Conservation (phyloP, 139 green algal genomes). For the Desmodesmus armatus region DNA sequence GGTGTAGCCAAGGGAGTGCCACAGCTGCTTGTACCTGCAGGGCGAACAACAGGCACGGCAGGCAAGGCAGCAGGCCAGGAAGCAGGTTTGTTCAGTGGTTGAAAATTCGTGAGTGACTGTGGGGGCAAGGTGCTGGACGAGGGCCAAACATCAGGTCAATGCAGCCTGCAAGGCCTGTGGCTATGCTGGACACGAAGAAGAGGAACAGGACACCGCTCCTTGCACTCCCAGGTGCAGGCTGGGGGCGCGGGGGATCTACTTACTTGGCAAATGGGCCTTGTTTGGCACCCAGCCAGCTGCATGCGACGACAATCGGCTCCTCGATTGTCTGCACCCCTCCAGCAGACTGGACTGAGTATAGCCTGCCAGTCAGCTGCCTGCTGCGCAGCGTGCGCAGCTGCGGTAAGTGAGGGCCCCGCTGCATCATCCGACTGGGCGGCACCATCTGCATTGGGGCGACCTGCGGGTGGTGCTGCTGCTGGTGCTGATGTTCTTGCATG, state of each 20-base stretch:
- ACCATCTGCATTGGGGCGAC: too few relatives aligned
- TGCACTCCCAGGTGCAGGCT: too few relatives aligned
- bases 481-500: neutral
- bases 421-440: too few relatives aligned
- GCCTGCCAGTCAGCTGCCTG: too few relatives aligned
- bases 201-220: neutral
- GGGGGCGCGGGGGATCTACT: too few relatives aligned
- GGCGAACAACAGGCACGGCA: neutral
- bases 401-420: too few relatives aligned
- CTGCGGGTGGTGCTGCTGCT: neutral
- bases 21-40: constrained; percentile 40
- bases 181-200: neutral
- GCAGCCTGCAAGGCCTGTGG: neutral
- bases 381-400: neutral
- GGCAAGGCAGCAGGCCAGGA: neutral
- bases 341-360: neutral
- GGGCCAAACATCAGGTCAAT: too few relatives aligned
- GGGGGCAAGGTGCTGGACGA: too few relatives aligned
- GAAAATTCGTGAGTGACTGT: neutral
- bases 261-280: constrained; percentile 46
- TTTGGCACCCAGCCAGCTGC: constrained; percentile 44
- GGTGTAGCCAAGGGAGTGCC: constrained; percentile 25
- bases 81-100: too few relatives aligned
- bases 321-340: neutral
- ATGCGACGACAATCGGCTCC: constrained; percentile 29